Base-by-base conservation (phyloP, 306 rosid species). In the Purshia tridentata region DNA sequence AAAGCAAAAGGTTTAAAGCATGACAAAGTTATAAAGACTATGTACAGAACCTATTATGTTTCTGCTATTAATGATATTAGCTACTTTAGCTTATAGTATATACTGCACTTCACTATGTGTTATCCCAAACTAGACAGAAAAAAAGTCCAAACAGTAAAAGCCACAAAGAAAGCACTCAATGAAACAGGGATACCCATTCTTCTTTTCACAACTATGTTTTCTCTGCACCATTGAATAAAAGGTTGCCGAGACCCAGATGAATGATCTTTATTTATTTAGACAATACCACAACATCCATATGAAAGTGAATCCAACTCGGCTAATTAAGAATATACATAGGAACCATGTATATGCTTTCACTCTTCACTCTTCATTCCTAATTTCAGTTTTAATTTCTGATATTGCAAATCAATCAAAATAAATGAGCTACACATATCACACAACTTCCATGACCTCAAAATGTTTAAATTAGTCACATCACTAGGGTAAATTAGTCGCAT, bases 331-430 rank as follows among this genome's bases (percentile, higher is more conserved):
- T 72, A 12, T 47, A 44, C 19, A 35, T 47, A 54, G 37, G 4
- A 19, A 63, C 22, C 70, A 73, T 44, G 69, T 45, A 65, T 61
- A 39, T 42, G 7, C 35, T 60, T 59, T 29, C 46, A 46, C 37
- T 51, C 62, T 19, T 39, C 35, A 29, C 35, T 51, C 62, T 19
- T 39, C 15, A 52, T 41, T 53, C 44, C 23, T 10, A 53, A 9
- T 39, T 51, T 19, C 5, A 19, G 10, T 55, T 52, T 52, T 53
- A 13, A 35, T 18, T 62, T 63, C 71, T 18, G 42, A 13, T 9
- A 39, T 6, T 41, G 23, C 6, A 50, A 72, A 47, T 12, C 7
- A 35, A 35, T 46, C 16, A 47, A 58, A 35, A 46, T 58, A 47
- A 12, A 15, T 4, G 67, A 61, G 8, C 22, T 37, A 60, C 42